These are phyloP conservation scores for Salicornia ramosissima DNA, from an alignment of 148 eudicot genomes.

Conservation along the genomic window DNA sequence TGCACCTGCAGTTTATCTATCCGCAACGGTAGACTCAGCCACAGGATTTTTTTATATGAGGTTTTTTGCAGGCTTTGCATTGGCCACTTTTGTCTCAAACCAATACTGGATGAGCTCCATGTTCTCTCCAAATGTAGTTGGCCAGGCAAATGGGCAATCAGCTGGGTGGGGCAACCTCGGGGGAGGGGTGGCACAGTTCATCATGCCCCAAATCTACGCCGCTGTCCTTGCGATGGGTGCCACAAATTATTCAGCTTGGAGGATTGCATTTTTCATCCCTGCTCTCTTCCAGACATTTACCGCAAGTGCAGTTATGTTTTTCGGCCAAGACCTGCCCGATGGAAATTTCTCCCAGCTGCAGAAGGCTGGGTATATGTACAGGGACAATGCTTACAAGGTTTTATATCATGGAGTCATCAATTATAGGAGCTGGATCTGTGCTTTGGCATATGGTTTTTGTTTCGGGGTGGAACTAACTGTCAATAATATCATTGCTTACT, in stretches of 20 bases:
- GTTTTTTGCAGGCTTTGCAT: conserved; percentile 65
- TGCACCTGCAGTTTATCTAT: conserved; percentile 42
- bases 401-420: conserved; percentile 41
- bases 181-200: conserved; percentile 66
- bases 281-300: conserved; percentile 50
- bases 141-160: conserved; percentile 59
- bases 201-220: conserved; percentile 63
- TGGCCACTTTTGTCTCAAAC: conserved; percentile 79
- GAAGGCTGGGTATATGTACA: conserved; percentile 41
- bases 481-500: conserved; percentile 71
- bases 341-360: conserved; percentile 44
- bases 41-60: conserved; percentile 45
- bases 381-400: conserved; percentile 33
- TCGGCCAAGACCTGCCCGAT: conserved; percentile 61
- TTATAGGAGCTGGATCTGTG: conserved; percentile 65
- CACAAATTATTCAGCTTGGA: conserved; percentile 48
- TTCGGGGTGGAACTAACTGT: conserved; percentile 76
- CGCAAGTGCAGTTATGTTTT: conserved; percentile 44
- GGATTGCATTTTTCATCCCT: conserved; percentile 63
- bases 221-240: conserved; percentile 30
- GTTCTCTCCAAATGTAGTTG: conserved; percentile 56
- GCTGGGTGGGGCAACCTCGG: conserved; percentile 94
- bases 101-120: conserved; percentile 92
- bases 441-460: conserved; percentile 59
- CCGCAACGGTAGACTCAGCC: conserved; percentile 31